phyloP scores from a whole-genome alignment of 306 rosid genomes.

The Glycine latifolia region DNA sequence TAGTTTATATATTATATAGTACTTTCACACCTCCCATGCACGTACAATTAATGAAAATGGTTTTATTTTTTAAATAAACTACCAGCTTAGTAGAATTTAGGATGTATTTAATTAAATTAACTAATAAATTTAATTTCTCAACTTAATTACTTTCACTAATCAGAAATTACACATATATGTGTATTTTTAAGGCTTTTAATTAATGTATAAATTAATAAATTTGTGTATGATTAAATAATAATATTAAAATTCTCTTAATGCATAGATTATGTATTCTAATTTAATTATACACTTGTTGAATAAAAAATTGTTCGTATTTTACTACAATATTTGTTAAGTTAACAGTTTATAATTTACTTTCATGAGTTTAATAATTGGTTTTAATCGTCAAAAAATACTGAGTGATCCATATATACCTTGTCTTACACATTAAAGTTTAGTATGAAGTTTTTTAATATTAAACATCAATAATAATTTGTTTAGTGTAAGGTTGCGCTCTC shows the following conservation, averaged over 20 bases:
- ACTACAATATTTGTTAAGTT: not conserved
- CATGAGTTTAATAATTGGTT: not conserved
- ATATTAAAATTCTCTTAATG: no score
- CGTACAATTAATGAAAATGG: slow-evolving; percentile 36
- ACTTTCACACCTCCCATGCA: slow-evolving; percentile 43
- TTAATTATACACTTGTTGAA: not conserved
- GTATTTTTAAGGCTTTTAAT: no score
- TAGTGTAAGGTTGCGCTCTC: no score
- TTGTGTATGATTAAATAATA: no score
- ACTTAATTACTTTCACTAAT: no score
- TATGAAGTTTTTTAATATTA: not conserved
- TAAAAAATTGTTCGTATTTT: no score
- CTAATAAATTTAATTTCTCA: not conserved
- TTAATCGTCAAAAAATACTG: not conserved
- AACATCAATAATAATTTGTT: slow-evolving; percentile 13
- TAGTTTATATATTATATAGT: not conserved
- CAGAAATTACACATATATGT: no score
- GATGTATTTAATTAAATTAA: not conserved
- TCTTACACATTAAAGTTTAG: slow-evolving; percentile 30
- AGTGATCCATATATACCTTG: not conserved
- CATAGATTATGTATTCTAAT: not conserved
- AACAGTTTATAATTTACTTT: not conserved
- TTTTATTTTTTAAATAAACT: slow-evolving; percentile 25
- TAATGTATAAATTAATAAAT: no score
- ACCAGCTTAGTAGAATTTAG: not conserved